phyloP scores from a whole-genome alignment of 2,329 filamentous ascomycete genomes.

The Xylaria sp. region DNA sequence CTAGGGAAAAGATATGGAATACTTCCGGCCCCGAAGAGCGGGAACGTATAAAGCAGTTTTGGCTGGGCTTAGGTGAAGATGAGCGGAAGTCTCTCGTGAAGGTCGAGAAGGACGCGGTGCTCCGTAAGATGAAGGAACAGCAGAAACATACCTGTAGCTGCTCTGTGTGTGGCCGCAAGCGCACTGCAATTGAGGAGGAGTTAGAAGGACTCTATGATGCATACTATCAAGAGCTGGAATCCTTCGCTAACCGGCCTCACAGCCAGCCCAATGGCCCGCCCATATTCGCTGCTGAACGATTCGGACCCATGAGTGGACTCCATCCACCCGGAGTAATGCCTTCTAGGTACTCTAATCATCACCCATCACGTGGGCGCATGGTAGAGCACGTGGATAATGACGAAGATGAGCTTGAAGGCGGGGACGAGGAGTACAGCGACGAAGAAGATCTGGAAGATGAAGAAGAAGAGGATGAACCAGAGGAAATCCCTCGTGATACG shows the following conservation, averaged over 20 bases:
- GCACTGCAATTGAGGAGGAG: conserved; percentile 97
- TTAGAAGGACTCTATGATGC: conserved; percentile 97
- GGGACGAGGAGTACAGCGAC: conserved; percentile 62
- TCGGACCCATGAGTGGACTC: conserved; percentile 64
- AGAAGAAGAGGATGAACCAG: conserved; percentile 63
- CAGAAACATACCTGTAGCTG: conserved; percentile 99
- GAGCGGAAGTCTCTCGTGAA: conserved; percentile 96
- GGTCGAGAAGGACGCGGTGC: conserved; percentile 96
- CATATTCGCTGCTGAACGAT: conserved; percentile 75
- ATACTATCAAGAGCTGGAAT: conserved; percentile 97
- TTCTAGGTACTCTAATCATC: conserved; percentile 70
- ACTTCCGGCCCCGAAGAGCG: conserved; percentile 94
- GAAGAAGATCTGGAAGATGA: conserved; percentile 61
- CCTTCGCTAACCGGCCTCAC: conserved; percentile 83
- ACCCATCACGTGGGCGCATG: conserved; percentile 80
- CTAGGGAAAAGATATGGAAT: conserved; percentile 95
- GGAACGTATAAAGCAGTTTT: conserved; percentile 97
- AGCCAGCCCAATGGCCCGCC: conserved; percentile 77
- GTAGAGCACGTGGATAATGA: conserved; percentile 71
- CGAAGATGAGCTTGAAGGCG: conserved; percentile 67
- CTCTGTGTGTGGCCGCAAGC: conserved; percentile 94
- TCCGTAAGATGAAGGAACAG: conserved; percentile 99
- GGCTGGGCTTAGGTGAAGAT: conserved; percentile 92
- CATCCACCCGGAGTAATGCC: conserved; percentile 68
- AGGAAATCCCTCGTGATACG: conserved; percentile 68